Base-by-base conservation (phyloP, 805 yeast species). In the Alloascoidea africana region DNA sequence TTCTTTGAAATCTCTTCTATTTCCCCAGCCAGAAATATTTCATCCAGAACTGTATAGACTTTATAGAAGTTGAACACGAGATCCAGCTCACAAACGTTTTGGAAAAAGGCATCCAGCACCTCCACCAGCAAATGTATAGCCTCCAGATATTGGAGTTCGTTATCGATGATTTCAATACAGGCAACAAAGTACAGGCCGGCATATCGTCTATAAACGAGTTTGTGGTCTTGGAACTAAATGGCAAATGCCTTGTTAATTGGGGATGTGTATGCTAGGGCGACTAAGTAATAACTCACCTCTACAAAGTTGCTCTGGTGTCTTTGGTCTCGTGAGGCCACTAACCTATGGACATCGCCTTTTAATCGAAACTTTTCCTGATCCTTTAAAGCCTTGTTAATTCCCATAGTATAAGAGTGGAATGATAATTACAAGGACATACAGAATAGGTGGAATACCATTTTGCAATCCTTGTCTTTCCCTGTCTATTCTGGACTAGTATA, bases 11-110 rank as follows among this genome's bases (percentile, higher is more conserved):
- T 80, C 51, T 86, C 95, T 52, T 81, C 85, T 8, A 87, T 64
- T 54, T 91, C 96, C 8, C 98, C 98, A 8, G 87, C 94, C 35
- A 84, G 52, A 49, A 79, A 84, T 53, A 91, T 68, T 55, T 87
- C 96, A 54, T 91, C 96, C 41, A 91, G 54, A 5, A 86, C 79
- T 39, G 70, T 66, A 54, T 86, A 83, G 8, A 84, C 76, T 54
- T 80, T 84, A 63, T 78, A 77, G 57, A 89, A 89, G 56, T 86
- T 85, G 63, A 87, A 91, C 15, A 91, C 93, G 40, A 91, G 66
- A 54, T 89, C 97, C 46, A 89, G 65, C 57, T 89, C 96, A 59
- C 96, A 87, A 4, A 89, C 97, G 49, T 77, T 85, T 45, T 85
- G 79, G 50, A 89, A 89, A 53, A 77, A 84, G 8, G 76, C 65